Evolutionary conservation across 2,329 filamentous ascomycete genomes (phyloP), one percentile per base, ranked within the genome.

Genomic region (Aspergillus candidus): DNA sequence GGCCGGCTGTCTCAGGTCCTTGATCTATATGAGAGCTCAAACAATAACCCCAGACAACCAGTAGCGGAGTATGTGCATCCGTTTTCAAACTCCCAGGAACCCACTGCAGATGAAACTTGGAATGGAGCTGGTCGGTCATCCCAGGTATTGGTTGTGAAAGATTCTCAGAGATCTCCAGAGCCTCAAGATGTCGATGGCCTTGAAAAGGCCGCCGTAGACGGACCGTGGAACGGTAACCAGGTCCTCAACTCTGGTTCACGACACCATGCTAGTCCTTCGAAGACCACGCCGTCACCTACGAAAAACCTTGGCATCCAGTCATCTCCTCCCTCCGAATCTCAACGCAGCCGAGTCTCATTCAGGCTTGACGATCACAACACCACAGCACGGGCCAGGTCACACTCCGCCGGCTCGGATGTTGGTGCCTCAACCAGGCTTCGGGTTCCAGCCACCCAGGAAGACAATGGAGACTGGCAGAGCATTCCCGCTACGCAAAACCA

Each of bases 1-100:
- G 59, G 62, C 42, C 62, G 66, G 4, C 58, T 69, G 35, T 70
- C 67, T 3, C 64, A 67, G 38, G 60, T 50, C 13, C 58, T 70
- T 27, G 58, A 60, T 33, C 41, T 66, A 17, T 52, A 61, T 32
- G 49, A 49, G 2, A 53, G 51, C 32, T 49, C 48, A 32, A 46
- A 53, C 18, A 43, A 47, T 15, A 48, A 43, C 29, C 47, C 38
- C 13, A 43, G 38, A 14, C 34, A 40, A 6, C 32, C 41, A 11
- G 40, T 46, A 4, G 43, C 40, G 13, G 40, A 46, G 14, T 35
- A 29, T 34, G 18, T 36, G 15, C 40, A 35, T 7, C 22, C 34
- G 32, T 38, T 32, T 14, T 41, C 18, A 40, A 35, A 43, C 6
- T 18, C 44, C 2, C 39, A 35, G 2, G 49, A 35, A 17, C 31